These are phyloP conservation scores for Phytophthora pluvialis DNA, from an alignment of 352 stramenopile genomes.

Conservation along the genomic window DNA sequence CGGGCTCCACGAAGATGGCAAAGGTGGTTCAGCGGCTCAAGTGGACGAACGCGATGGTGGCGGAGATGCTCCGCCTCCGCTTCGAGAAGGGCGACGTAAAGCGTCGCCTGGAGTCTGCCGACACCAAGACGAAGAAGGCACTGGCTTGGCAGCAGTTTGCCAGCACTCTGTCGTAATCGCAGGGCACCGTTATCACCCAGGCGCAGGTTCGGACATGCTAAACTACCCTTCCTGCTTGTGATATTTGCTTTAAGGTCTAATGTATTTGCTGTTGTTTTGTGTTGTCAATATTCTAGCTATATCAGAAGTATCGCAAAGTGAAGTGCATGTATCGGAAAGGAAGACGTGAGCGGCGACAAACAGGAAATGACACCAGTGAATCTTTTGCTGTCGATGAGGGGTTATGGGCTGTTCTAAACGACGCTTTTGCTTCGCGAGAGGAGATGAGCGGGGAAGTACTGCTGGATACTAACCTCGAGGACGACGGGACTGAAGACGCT, in stretches of 20 bases:
- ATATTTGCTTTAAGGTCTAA: too few species aligned
- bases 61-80: neutral
- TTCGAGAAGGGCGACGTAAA: neutral
- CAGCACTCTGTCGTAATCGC: constrained; percentile 5
- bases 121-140: constrained; percentile 13
- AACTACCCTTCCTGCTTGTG: too few species aligned
- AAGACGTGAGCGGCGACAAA: too few species aligned
- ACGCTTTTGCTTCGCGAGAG: too few species aligned
- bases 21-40: neutral
- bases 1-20: too few species aligned
- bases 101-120: neutral
- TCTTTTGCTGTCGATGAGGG: too few species aligned
- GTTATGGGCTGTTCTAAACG: too few species aligned
- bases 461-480: too few species aligned
- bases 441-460: too few species aligned
- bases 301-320: constrained; percentile 6
- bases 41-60: constrained; percentile 10
- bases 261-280: neutral
- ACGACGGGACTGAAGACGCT: too few species aligned
- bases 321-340: constrained; percentile 11
- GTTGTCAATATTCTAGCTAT: neutral
- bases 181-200: neutral
- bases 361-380: too few species aligned
- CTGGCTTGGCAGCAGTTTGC: constrained; percentile 7
- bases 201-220: neutral